These are phyloP conservation scores for Botrytis medusae DNA, from an alignment of 2,329 filamentous ascomycete genomes.

Conservation along the genomic window DNA sequence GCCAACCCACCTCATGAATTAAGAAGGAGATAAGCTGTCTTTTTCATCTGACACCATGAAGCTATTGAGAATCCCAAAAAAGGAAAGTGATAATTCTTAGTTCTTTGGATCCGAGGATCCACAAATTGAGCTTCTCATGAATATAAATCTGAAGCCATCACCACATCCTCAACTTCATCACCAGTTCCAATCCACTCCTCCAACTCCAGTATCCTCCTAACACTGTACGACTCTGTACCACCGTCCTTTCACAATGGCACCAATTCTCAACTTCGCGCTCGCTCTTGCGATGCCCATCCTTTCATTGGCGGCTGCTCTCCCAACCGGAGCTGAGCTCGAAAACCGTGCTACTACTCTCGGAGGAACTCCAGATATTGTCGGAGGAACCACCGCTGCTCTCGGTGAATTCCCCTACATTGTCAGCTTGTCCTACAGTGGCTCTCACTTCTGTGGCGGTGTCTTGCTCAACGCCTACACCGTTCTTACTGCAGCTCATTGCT, in stretches of 20 bases:
- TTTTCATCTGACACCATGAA: background rate
- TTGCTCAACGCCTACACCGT: conserved; percentile 32
- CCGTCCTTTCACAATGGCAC: background rate
- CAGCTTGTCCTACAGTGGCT: conserved; percentile 23
- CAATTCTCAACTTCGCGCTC: conserved; percentile 8
- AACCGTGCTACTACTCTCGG: background rate
- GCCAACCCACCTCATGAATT: background rate
- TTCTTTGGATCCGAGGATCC: background rate
- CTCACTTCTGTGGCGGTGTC: conserved; percentile 30
- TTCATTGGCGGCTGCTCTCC: background rate
- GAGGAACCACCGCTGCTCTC: conserved; percentile 25
- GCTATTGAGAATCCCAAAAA: background rate
- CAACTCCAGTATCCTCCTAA: background rate
- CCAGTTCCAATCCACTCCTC: background rate
- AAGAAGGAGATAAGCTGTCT: conserved; percentile 12
- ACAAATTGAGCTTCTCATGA: background rate
- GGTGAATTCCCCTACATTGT: conserved; percentile 34
- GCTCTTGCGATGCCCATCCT: conserved; percentile 12
- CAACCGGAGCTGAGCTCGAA: background rate
- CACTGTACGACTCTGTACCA: background rate
- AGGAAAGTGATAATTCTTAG: conserved; percentile 10
- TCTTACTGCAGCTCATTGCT: conserved; percentile 33
- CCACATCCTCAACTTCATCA: background rate
- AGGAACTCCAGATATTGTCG: conserved; percentile 17
- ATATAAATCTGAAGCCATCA: background rate